Base-by-base conservation (phyloP, 2,329 filamentous ascomycete species). In the Fusarium sp. region DNA sequence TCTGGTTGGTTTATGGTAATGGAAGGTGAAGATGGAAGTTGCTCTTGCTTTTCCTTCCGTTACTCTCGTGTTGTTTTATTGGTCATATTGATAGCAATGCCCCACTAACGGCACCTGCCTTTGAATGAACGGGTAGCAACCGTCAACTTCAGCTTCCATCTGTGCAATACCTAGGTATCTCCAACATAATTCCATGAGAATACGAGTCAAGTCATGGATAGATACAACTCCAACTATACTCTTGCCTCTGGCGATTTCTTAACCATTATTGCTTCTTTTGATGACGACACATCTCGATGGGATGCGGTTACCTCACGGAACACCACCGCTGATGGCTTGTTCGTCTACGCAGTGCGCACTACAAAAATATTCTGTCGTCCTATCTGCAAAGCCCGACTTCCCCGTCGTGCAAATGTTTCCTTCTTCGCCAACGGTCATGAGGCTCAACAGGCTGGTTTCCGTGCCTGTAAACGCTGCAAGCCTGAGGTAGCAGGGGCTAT, bases 281-380 rank as follows among this genome's bases (percentile, higher is more conserved):
- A 66, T 34, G 77, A 80, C 43, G 78, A 81, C 27, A 64, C 67
- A 15, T 73, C 73, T 32, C 78, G 79, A 25, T 83, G 81, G 81
- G 69, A 71, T 27, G 81, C 81, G 15, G 75, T 83, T 8, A 72
- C 72, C 18, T 67, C 72, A 9, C 78, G 81, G 58, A 76, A 82
- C 54, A 48, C 80, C 34, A 58, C 60, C 34, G 79, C 81, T 29
- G 80, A 82, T 65, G 78, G 80, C 54, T 67, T 70, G 55, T 84
- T 84, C 56, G 77, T 84, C 48, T 84, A 84, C 72, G 82, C 70
- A 52, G 83, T 84, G 7, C 76, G 76, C 54, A 82, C 82, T 1
- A 84, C 83, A n/a, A 78, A 79, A 65, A 81, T 84, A 62, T 91
- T 88, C 78, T 91, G 89, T 75, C 84, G 88, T 3, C 88, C 88